phyloP scores from a whole-genome alignment of 2,329 filamentous ascomycete genomes.

The Epichloe brachyelytri region DNA sequence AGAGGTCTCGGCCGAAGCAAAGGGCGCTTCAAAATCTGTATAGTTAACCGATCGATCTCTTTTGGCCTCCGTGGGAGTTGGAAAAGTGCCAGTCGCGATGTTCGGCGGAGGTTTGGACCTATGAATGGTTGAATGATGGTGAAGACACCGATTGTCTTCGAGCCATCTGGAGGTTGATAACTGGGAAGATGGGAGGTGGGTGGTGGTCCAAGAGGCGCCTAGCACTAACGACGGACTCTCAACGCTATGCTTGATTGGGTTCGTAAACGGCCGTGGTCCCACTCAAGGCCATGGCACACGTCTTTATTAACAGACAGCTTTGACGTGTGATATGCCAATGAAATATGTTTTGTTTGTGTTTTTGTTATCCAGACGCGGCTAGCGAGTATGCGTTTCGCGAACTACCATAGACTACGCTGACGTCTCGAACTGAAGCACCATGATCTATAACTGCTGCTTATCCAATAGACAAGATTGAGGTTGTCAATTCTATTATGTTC shows the following conservation, averaged over 20 bases:
- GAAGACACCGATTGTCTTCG: background rate
- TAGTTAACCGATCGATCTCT: background rate
- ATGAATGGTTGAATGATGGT: background rate
- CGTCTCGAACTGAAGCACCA: no score
- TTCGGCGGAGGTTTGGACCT: background rate
- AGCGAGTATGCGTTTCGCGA: background rate
- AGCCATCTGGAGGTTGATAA: constrained; percentile 3
- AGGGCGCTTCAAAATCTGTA: background rate
- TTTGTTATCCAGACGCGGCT: background rate
- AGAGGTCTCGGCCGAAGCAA: background rate
- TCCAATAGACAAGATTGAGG: no score
- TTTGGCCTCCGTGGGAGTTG: background rate
- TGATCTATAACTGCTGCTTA: no score
- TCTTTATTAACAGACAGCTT: background rate
- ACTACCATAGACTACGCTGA: no score
- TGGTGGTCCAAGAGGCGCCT: constrained; percentile 3
- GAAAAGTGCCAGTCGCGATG: background rate
- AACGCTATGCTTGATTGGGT: constrained; percentile 7
- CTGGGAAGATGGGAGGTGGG: constrained; percentile 3
- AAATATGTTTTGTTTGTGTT: background rate
- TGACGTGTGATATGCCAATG: background rate
- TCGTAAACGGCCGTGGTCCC: constrained; percentile 7
- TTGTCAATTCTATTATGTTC: no score
- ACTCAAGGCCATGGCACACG: constrained; percentile 1
- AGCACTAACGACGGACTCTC: constrained; percentile 1